Evolutionary conservation across 2,329 filamentous ascomycete genomes (phyloP).

Genomic region (Taxawa tesnikishii): DNA sequence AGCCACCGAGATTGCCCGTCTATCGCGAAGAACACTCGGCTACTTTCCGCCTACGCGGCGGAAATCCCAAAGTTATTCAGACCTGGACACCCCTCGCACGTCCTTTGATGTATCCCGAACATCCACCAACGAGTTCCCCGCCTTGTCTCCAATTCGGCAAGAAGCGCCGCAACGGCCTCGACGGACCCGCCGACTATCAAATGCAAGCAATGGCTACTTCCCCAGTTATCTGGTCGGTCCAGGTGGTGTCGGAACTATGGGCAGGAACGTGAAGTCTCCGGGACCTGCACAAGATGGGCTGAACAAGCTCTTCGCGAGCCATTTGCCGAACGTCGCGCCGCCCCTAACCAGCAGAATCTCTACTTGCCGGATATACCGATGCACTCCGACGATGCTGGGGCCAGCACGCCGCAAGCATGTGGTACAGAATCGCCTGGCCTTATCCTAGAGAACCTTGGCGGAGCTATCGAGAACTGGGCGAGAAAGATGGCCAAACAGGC

Average conservation of each 20-base stretch:
- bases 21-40: slow-evolving; percentile 68
- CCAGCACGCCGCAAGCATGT: slow-evolving; percentile 15
- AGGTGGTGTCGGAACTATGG: slow-evolving; percentile 78
- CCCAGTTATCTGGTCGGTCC: slow-evolving; percentile 58
- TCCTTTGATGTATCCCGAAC: slow-evolving; percentile 49
- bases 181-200: slow-evolving; percentile 23
- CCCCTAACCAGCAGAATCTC: slow-evolving; percentile 42
- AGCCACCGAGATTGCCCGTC: slow-evolving; percentile 74
- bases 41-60: slow-evolving; percentile 86
- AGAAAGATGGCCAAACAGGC: slow-evolving; percentile 63
- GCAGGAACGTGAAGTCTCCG: slow-evolving; percentile 55
- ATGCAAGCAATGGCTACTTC: slow-evolving; percentile 25
- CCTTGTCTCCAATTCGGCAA: slow-evolving; percentile 19
- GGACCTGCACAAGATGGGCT: slow-evolving; percentile 76
- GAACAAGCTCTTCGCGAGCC: slow-evolving; percentile 72
- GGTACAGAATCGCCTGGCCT: slow-evolving; percentile 16
- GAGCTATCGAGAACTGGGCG: slow-evolving; percentile 82
- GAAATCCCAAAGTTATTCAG: slow-evolving; percentile 60
- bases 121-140: slow-evolving; percentile 16
- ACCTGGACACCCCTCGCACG: slow-evolving; percentile 53
- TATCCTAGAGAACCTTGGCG: slow-evolving; percentile 68
- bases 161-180: slow-evolving; percentile 25
- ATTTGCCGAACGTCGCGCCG: slow-evolving; percentile 62
- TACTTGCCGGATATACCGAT: slow-evolving; percentile 54
- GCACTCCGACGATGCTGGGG: slow-evolving; percentile 18